Evolutionary conservation across 2,329 filamentous ascomycete genomes (phyloP), one percentile per base, ranked within the genome.

Genomic region (Ceratocystis harringtonii): DNA sequence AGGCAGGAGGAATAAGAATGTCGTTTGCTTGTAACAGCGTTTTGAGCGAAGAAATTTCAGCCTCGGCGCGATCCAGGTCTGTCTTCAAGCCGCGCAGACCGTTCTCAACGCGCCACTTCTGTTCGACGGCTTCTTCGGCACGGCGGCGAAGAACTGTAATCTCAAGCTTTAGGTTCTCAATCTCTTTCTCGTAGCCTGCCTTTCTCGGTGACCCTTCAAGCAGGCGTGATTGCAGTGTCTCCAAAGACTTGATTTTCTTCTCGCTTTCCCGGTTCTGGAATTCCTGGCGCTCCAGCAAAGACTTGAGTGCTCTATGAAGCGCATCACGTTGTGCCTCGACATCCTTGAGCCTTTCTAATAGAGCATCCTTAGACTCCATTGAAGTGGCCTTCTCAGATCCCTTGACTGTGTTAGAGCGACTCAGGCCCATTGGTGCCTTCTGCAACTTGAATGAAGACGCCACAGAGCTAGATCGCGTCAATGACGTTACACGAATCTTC

Each of bases 31-130:
- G 79, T 22, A 97, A 81, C 30, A 97, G 79, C 41, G 79, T 82
- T 55, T 90, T 85, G 50, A 99, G 81, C n/a, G 89, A 89, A 50
- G 84, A 79, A 36, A 95, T 95, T 76, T 99, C 94, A 73, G 94
- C 89, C 74, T 96, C 90, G 30, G 94, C 92, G 68, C 92, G 89
- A 75, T 97, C 94, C 52, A 99, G 83, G 72, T 97, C 92, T 88
- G 96, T 96, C 77, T 96, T 95, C 66, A 97, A 78, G 65, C 92
- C 90, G 63, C 84, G 82, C 1, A 97, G 78, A 19, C 90, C 90
- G 76, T 95, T 95, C 76, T 96, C 92, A 68, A 92, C 92, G 73
- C 95, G 88, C 87, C 90, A 97, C 75, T 97, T 97, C 72, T 95
- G 89, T 72, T 96, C 90, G 15, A 97, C 81, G 17, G 92, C 92